Conservation (phyloP, 2,329 filamentous ascomycete species). For the Xylaria sp. region DNA sequence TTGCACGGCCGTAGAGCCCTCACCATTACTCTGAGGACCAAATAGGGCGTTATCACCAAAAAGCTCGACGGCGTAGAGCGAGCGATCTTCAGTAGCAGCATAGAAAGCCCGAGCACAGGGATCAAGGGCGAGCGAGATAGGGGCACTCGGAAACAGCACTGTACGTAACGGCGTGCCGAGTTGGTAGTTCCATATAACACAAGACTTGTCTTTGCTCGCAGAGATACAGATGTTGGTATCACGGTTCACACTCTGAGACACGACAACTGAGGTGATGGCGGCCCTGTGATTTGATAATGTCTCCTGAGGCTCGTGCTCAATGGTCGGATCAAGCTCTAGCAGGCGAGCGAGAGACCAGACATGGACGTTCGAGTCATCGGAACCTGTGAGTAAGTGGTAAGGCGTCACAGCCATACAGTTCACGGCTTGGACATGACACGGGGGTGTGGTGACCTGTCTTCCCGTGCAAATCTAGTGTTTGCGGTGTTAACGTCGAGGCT, state of each 20-base stretch:
- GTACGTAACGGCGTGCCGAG: conserved; percentile 79
- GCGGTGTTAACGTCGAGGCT: conserved; percentile 30
- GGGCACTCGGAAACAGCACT: conserved; percentile 76
- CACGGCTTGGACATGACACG: conserved; percentile 80
- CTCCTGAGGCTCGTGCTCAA: conserved; percentile 71
- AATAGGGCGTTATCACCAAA: conserved; percentile 62
- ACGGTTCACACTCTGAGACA: conserved; percentile 69
- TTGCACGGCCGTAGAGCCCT: conserved; percentile 64
- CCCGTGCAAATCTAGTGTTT: conserved; percentile 70
- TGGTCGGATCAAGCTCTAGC: conserved; percentile 62
- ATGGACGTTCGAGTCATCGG: conserved; percentile 86
- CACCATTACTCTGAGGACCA: conserved; percentile 55
- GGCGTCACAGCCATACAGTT: conserved; percentile 76
- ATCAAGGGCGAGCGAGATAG: conserved; percentile 77
- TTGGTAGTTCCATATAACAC: conserved; percentile 91
- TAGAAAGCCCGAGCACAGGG: conserved; percentile 84
- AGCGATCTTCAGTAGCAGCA: conserved; percentile 79
- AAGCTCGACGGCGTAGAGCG: conserved; percentile 80
- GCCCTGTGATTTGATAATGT: conserved; percentile 80
- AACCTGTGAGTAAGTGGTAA: conserved; percentile 77
- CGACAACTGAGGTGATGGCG: conserved; percentile 68
- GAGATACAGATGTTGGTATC: conserved; percentile 85
- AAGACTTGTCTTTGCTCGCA: conserved; percentile 83
- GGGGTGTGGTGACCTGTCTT: conserved; percentile 74
- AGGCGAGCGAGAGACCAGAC: conserved; percentile 86